Conservation (phyloP, 805 yeast genomes). For the Metschnikowia santaceciliae region DNA sequence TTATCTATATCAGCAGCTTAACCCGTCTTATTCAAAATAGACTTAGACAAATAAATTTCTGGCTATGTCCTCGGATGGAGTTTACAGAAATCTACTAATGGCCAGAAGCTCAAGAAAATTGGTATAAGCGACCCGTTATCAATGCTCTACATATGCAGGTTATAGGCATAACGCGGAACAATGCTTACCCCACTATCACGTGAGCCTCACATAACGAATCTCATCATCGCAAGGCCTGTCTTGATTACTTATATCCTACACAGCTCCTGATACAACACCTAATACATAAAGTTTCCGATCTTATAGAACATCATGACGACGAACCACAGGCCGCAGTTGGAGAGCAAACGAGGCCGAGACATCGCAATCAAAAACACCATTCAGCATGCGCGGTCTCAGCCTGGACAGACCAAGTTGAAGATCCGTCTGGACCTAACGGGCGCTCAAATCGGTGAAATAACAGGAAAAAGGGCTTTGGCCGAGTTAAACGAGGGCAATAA, state of each 20-base stretch:
- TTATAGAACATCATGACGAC: conserved; percentile 29
- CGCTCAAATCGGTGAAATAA: conserved; percentile 12
- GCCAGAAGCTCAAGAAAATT: too few relatives aligned
- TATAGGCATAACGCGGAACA: neutral
- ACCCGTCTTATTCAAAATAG: too few relatives aligned
- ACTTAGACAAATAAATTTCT: too few relatives aligned
- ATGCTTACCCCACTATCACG: neutral
- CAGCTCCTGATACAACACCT: neutral
- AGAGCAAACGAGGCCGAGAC: conserved; percentile 36
- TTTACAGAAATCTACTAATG: too few relatives aligned
- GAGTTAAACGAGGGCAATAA: conserved; percentile 21
- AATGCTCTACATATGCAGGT: too few relatives aligned
- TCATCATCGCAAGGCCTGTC: neutral
- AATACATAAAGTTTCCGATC: neutral
- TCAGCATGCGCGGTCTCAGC: conserved; percentile 31
- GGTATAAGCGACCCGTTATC: too few relatives aligned
- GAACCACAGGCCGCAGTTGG: conserved; percentile 42
- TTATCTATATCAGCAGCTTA: too few relatives aligned
- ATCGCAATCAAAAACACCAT: conserved; percentile 30
- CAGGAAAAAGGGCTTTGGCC: conserved; percentile 20
- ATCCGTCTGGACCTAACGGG: conserved; percentile 26
- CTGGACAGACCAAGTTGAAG: conserved; percentile 32
- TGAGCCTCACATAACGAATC: neutral
- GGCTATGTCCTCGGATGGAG: too few relatives aligned
- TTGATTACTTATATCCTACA: neutral